Base-by-base conservation (phyloP, 1,139 yeast genomes). In the Suhomyces taliae region DNA sequence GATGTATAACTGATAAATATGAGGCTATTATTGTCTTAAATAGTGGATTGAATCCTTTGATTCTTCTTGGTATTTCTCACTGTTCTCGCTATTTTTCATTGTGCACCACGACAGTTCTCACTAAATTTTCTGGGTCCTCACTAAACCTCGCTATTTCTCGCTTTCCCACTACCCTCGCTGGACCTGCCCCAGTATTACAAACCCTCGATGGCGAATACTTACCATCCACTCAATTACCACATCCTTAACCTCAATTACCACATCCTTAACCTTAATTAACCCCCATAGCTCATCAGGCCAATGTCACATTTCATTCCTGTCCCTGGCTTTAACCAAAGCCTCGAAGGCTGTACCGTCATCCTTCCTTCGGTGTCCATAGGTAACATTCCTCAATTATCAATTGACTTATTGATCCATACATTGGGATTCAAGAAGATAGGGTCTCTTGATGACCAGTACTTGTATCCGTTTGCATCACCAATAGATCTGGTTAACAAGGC, bases 391-490 rank as follows among this genome's bases (percentile, higher is more conserved):
- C 99, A 93, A 64, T 70, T 91, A 45, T 70, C 95, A 0, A 68
- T 81, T 6, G 98, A 91, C 64, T 71, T 91, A 36, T 67, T 93
- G 36, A 70, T 90, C 14, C 87, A 86, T 57, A 83, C 87, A 2
- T 69, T 78, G 34, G 73, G 71, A 1, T 78, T 86, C 48, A 53
- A 66, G 44, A 78, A 76, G 41, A 70, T 85, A 6, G 82, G 80
- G 6, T 63, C 78, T 19, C 65, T 90, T 33, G 85, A 86, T 58
- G 83, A 82, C 44, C 64, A 70, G 4, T 81, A 74, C 56, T 65
- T 90, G 26, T 88, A 87, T 58, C 97, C 99, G 3, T 90, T 91
- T 67, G 83, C 85, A 0, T 87, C 96, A 0, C 95, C 97, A 1
- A 67, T 79, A 10, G 97, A 90, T 61, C 65, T 64, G 2, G 57